These are phyloP conservation scores for Debaryomyces psychrophilus DNA, from an alignment of 1,139 yeast genomes.

Conservation along the genomic window DNA sequence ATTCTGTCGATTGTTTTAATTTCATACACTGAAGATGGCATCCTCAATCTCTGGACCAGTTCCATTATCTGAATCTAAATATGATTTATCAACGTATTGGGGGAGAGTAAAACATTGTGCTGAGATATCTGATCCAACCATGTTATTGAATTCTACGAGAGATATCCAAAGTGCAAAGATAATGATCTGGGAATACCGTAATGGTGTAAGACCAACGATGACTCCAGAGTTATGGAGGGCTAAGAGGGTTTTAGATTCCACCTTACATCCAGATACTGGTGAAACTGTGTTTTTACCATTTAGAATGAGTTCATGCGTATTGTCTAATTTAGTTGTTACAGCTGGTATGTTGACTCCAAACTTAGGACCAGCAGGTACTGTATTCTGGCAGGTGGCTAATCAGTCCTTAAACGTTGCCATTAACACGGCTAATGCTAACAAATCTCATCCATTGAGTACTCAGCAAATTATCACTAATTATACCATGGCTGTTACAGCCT, in stretches of 20 bases:
- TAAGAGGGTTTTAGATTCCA: conserved; percentile 80
- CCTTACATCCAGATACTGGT: conserved; percentile 95
- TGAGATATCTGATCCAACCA: conserved; percentile 88
- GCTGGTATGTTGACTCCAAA: conserved; percentile 98
- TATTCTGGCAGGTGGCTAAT: conserved; percentile 97
- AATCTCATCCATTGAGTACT: conserved; percentile 86
- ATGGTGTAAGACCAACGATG: conserved; percentile 64
- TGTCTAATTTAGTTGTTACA: conserved; percentile 91
- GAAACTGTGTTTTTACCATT: conserved; percentile 90
- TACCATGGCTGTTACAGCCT: conserved; percentile 86
- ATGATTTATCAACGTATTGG: conserved; percentile 80
- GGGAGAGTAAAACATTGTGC: conserved; percentile 95
- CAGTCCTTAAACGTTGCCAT: conserved; percentile 96
- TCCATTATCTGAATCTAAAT: conserved; percentile 74
- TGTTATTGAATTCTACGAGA: conserved; percentile 70
- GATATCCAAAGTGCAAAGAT: conserved; percentile 69
- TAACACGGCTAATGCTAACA: conserved; percentile 93
- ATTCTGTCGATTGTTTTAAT: not conserved
- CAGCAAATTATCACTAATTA: conserved; percentile 77
- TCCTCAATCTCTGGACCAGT: conserved; percentile 83
- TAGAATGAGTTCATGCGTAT: conserved; percentile 94
- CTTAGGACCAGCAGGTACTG: conserved; percentile 83
- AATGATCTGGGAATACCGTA: conserved; percentile 69
- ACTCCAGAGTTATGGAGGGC: conserved; percentile 89
- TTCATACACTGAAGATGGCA: conserved; percentile 57